Evolutionary conservation across 2,329 filamentous ascomycete genomes (phyloP), one percentile per base, ranked within the genome.

Genomic region (Leptosphaerulina australis): DNA sequence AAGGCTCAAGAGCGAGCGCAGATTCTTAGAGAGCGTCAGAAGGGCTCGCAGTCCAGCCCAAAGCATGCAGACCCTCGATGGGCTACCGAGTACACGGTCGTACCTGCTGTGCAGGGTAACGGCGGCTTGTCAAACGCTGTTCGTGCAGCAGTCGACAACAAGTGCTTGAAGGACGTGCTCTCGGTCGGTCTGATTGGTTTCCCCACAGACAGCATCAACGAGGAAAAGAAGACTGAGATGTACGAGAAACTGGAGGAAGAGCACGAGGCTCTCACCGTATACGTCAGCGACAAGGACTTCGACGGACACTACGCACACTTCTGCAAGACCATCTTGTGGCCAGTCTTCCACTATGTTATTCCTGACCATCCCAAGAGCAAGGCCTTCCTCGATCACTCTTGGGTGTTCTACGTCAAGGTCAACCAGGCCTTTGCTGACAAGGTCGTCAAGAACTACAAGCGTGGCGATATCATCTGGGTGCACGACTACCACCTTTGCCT

Each of bases 321-420:
- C 71, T 97, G 92, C 85, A 97, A 97, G 77, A 91, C 93, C 68
- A 96, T 97, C 46, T 80, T 97, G 5, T 97, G 93, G 93, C 93
- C 93, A 1, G 92, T 97, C 53, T 96, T 97, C 74, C 92, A 97
- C 75, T 97, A 97, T 72, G 92, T 97, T 74, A 96, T 97, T 52
- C 94, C 93, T 0, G 94, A 97, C 70, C 95, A 96, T 69, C 93
- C 93, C 20, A 96, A 96, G 80, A 97, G 91, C 83, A 97, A 97
- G 55, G 93, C 93, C 0, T 97, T 96, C 71, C 88, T 96, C 72
- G 93, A 97, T 63, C 92, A 97, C 74, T 97, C 92, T 0, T 97
- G 92, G 91, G 83, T 91, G 61, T 96, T 90, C 77, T 97, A 97
- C 66, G 88, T 91, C 68, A 90, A 90, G 44, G 83, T 97, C 67